Percentiles rank a stretch among this genome's conserved stretches.
These are phyloP conservation scores for Leucogyrophana mollusca DNA, from an alignment of 768 basidiomycete genomes.

Conservation along the genomic window DNA sequence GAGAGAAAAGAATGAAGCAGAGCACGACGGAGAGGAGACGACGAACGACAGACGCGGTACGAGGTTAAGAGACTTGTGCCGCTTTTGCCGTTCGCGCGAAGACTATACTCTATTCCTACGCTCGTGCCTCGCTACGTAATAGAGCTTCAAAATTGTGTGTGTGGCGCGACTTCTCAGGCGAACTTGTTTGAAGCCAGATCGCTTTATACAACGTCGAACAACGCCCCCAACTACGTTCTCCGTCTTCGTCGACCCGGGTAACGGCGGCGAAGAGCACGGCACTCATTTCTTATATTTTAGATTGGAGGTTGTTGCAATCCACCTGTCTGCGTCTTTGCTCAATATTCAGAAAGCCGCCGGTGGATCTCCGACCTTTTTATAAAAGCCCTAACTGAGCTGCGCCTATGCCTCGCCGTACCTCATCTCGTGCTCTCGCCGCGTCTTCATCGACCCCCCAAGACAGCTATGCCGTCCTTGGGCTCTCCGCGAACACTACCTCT, in stretches of 20 bases:
- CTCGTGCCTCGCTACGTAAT: no score
- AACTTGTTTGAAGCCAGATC: conserved; percentile 2
- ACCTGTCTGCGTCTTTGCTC: conserved; percentile 4
- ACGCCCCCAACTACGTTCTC: conserved; percentile 12
- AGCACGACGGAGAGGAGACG: no score
- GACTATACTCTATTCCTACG: no score
- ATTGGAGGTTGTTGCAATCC: no score
- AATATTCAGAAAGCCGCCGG: conserved; percentile 18
- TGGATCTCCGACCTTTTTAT: conserved; percentile 38
- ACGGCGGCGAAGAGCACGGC: conserved; percentile 7
- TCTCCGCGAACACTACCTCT: conserved; percentile 27
- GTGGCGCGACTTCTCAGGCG: conserved; percentile 8
- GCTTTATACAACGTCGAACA: conserved; percentile 1
- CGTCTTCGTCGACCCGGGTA: conserved; percentile 11
- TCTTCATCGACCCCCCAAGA: conserved; percentile 29
- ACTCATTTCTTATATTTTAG: conserved; percentile 21
- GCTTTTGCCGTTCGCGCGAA: no score
- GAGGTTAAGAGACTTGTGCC: no score
- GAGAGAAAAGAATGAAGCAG: no score
- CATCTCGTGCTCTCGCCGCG: conserved; percentile 35
- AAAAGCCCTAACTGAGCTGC: conserved; percentile 32
- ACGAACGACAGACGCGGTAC: no score
- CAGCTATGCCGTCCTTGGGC: conserved; percentile 21
- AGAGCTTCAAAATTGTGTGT: no score
- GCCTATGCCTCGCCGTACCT: conserved; percentile 59